Percentiles rank a stretch among this genome's conserved stretches.
Evolutionary conservation across 352 stramenopile species (phyloP).

Genomic region (Hyaloperonospora arabidopsidis): DNA sequence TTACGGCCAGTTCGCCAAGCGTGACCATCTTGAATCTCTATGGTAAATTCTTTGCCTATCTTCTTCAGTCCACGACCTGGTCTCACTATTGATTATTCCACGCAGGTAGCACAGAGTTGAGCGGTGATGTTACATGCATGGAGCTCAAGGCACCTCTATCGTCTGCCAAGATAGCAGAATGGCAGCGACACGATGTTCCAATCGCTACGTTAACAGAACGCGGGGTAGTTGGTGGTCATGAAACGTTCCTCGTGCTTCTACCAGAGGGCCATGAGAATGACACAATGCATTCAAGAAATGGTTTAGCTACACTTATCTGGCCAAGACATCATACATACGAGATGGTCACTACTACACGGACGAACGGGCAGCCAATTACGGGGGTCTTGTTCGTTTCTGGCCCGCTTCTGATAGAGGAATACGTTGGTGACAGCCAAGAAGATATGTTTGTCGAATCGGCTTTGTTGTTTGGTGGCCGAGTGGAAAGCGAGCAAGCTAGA

Average conservation of each 20-base stretch:
- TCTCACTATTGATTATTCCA: slow-evolving; percentile 2
- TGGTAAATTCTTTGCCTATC: slow-evolving; percentile 19
- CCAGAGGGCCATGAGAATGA: slow-evolving; percentile 1
- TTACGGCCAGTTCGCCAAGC: slow-evolving; percentile 19
- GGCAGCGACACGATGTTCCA: slow-evolving; percentile 35
- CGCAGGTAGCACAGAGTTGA: slow-evolving; percentile 57
- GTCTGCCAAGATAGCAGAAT: slow-evolving; percentile 12
- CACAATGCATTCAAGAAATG: background rate
- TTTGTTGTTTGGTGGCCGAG: background rate
- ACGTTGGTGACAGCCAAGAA: slow-evolving; percentile 13
- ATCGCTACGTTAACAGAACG: slow-evolving; percentile 26
- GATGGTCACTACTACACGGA: background rate
- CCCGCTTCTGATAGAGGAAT: slow-evolving; percentile 27
- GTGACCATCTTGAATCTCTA: slow-evolving; percentile 51
- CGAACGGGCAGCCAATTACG: background rate
- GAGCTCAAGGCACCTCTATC: slow-evolving; percentile 25
- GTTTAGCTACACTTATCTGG: slow-evolving; percentile 12
- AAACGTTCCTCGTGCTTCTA: slow-evolving; percentile 25
- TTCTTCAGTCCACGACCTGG: background rate
- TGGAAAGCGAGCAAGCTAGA: background rate
- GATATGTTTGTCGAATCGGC: slow-evolving; percentile 7
- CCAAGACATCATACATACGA: background rate
- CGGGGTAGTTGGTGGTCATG: slow-evolving; percentile 21
- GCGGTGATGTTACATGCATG: slow-evolving; percentile 47
- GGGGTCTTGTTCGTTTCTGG: slow-evolving; percentile 38